phyloP scores from a whole-genome alignment of 495 filamentous ascomycete genomes.

The Penicillium cosmopolitanum region DNA sequence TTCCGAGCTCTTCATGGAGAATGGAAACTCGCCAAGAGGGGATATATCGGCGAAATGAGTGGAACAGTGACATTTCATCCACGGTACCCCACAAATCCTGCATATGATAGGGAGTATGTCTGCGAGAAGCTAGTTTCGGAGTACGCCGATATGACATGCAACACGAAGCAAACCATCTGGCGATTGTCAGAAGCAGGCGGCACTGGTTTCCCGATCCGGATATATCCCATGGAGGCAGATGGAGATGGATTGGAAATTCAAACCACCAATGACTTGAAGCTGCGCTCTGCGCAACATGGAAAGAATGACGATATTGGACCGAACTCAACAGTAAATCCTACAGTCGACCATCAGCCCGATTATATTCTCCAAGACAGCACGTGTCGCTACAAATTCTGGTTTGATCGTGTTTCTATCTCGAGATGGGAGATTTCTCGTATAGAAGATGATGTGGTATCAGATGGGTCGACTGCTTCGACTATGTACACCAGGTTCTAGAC shows the following conservation, averaged over 20 bases:
- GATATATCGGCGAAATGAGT: constrained; percentile 30
- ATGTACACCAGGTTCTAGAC: constrained; percentile 8
- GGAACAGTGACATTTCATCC: constrained; percentile 69
- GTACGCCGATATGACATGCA: neutral
- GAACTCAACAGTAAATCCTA: neutral
- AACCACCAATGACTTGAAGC: neutral
- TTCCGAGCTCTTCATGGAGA: constrained; percentile 75
- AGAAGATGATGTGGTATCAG: neutral
- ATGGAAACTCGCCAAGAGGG: constrained; percentile 62
- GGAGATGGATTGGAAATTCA: neutral
- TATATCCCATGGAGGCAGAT: constrained; percentile 1
- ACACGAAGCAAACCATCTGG: constrained; percentile 16
- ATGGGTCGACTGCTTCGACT: neutral
- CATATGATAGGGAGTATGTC: constrained; percentile 38
- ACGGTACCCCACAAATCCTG: constrained; percentile 36
- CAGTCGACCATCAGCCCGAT: neutral
- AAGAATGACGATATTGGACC: neutral
- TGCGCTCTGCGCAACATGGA: neutral
- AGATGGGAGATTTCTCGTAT: constrained; percentile 29
- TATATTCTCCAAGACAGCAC: neutral
- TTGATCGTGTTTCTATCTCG: constrained; percentile 38
- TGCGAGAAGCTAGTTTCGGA: constrained; percentile 23
- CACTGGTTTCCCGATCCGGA: constrained; percentile 7
- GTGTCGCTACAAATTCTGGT: constrained; percentile 33
- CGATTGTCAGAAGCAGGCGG: constrained; percentile 16